These are phyloP conservation scores for Choiromyces venosus DNA, from an alignment of 495 filamentous ascomycete genomes.

Conservation along the genomic window DNA sequence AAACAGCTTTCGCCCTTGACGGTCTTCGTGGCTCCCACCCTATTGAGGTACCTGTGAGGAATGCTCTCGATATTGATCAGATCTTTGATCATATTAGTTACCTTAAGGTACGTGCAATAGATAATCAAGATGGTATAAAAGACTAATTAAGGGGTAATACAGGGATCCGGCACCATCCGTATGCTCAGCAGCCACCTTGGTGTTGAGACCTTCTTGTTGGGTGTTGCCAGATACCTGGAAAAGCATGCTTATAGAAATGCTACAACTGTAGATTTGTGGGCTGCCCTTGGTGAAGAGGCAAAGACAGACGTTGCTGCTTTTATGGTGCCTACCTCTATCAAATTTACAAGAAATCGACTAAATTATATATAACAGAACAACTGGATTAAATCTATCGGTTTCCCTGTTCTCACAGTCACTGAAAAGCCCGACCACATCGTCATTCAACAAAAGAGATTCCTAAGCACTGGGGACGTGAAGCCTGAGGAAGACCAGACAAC, in stretches of 20 bases:
- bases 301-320: conserved; percentile 78
- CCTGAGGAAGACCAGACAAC: conserved; percentile 77
- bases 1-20: conserved; percentile 84
- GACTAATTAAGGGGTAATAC: neutral
- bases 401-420: conserved; percentile 77
- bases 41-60: conserved; percentile 85
- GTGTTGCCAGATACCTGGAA: conserved; percentile 83
- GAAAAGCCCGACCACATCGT: conserved; percentile 77
- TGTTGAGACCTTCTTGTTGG: conserved; percentile 75
- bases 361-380: conserved; percentile 51
- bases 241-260: conserved; percentile 87
- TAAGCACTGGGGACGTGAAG: conserved; percentile 80
- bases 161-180: conserved; percentile 84
- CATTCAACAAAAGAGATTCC: conserved; percentile 78
- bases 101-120: conserved; percentile 81
- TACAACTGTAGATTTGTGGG: conserved; percentile 87
- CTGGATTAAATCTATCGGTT: conserved; percentile 93
- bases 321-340: conserved; percentile 55
- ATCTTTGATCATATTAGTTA: conserved; percentile 96
- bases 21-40: conserved; percentile 84
- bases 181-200: conserved; percentile 88
- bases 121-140: conserved; percentile 41
- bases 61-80: conserved; percentile 89
- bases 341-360: neutral
- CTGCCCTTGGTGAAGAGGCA: conserved; percentile 79